Base-by-base conservation (phyloP, 2,329 filamentous ascomycete species). In the Venturia effusa region DNA sequence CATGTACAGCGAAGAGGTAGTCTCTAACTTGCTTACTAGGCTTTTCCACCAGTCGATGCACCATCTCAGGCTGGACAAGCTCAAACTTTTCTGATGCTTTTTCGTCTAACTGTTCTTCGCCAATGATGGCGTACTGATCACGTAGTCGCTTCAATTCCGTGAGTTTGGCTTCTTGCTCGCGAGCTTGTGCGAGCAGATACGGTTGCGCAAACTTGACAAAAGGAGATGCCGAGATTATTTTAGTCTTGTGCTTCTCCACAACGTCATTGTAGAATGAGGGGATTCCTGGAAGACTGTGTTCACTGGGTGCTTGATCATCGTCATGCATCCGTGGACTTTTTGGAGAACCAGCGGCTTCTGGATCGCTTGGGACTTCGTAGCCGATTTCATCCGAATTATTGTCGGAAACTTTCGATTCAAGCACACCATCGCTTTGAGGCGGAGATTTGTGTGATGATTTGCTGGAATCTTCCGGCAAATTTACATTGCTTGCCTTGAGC, bases 171-270 rank as follows among this genome's bases (percentile, higher is more conserved):
- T 99, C 94, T 71, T 97, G 89, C 72, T 97, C 92, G 61, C 94
- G 87, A 51, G 94, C 89, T 71, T 90, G 90, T 82, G 94, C 95
- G 43, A 99, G 81, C 30, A 97, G 83, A 74, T 97, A 96, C 0
- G 94, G 94, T 71, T 94, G 91, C 67, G 89, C 88, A 71, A 97
- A 99, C 71, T 91, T 93, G 68, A 99, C 94, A 72, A 96, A 97
- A 0, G 94, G 94, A 0, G 94, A 99, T 0, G 92, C 91, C 1
- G 95, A 99, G 6, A 99, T 79, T 55, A 99, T 88, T 71, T 93
- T 95, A 6, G 92, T 96, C 71, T 95, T 86, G 70, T 96, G 92
- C 70, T 96, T 93, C 64, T 91, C 87, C 43, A 97, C 92, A 82
- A 66, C 45, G 57, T 66, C 64, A n/a, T 61, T 62, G 57, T 66